Evolutionary conservation across 2,329 filamentous ascomycete species (phyloP).

Genomic region (Remersonia thermophila): DNA sequence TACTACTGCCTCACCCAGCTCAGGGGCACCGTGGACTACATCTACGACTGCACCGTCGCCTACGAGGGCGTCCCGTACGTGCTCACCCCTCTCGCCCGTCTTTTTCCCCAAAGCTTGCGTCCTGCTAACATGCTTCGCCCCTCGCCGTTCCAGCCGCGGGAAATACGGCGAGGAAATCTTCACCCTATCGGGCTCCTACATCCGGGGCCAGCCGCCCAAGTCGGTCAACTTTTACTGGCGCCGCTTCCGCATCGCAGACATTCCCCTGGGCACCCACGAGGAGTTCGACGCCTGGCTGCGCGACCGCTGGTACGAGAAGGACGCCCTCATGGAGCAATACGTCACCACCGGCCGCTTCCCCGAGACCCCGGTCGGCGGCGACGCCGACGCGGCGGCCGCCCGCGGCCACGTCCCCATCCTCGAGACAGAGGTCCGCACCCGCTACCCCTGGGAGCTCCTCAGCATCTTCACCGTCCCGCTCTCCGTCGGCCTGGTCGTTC

Average conservation of each 20-base stretch:
- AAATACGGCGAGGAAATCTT: slow-evolving; percentile 87
- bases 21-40: slow-evolving; percentile 60
- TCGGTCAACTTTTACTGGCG: slow-evolving; percentile 97
- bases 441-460: slow-evolving; percentile 41
- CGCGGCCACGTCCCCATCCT: slow-evolving; percentile 29
- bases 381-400: slow-evolving; percentile 20
- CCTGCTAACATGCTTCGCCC: slow-evolving; percentile 7
- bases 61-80: slow-evolving; percentile 90
- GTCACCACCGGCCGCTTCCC: slow-evolving; percentile 69
- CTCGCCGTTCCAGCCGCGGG: slow-evolving; percentile 42
- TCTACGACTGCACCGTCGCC: slow-evolving; percentile 89
- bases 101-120: neutral
- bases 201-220: slow-evolving; percentile 79
- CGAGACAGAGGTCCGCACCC: slow-evolving; percentile 46
- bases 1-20: slow-evolving; percentile 70
- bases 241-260: slow-evolving; percentile 65
- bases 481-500: slow-evolving; percentile 30
- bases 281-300: slow-evolving; percentile 77
- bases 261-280: slow-evolving; percentile 63
- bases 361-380: slow-evolving; percentile 36
- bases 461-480: slow-evolving; percentile 41
- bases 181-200: slow-evolving; percentile 73
- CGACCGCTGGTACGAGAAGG: slow-evolving; percentile 85
- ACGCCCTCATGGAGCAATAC: slow-evolving; percentile 76
- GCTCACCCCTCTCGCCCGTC: neutral